phyloP scores from a whole-genome alignment of 2,329 filamentous ascomycete species.

The Torrubiellomyces zombiae region DNA sequence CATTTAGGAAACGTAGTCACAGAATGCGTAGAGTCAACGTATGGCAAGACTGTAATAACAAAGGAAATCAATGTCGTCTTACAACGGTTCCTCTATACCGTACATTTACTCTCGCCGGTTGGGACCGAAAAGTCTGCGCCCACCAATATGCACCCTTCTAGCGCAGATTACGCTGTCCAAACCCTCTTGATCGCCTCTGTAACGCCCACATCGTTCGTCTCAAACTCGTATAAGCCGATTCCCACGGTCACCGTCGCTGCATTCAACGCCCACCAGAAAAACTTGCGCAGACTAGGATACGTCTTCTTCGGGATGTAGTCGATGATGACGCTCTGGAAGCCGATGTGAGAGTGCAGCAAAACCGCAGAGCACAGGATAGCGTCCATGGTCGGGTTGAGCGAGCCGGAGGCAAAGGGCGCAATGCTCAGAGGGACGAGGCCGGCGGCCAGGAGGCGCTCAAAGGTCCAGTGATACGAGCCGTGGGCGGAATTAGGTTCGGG shows the following conservation, averaged over 20 bases:
- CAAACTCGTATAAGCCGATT: conserved; percentile 90
- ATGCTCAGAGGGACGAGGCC: conserved; percentile 75
- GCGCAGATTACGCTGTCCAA: conserved; percentile 78
- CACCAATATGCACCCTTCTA: background rate
- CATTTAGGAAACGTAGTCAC: too few relatives aligned
- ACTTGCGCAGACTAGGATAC: conserved; percentile 48
- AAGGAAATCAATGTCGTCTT: too few relatives aligned
- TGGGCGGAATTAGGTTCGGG: conserved; percentile 59
- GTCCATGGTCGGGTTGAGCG: conserved; percentile 77
- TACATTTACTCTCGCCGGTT: conserved; percentile 1
- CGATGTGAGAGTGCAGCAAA: conserved; percentile 87
- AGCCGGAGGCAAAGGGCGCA: conserved; percentile 81
- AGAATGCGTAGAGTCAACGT: too few relatives aligned
- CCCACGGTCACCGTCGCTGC: conserved; percentile 63
- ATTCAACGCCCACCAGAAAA: conserved; percentile 66
- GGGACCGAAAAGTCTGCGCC: background rate
- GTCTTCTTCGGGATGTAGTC: conserved; percentile 73
- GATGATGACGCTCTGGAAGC: conserved; percentile 77
- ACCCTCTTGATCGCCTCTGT: conserved; percentile 78
- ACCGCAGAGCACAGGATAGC: conserved; percentile 68
- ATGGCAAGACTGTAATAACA: too few relatives aligned
- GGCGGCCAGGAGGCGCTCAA: conserved; percentile 71
- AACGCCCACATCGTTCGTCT: conserved; percentile 94
- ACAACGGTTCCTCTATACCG: background rate
- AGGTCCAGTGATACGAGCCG: conserved; percentile 97